Percentiles rank a stretch among this genome's conserved stretches.
These are phyloP conservation scores for Cercospora nicotianae DNA, from an alignment of 2,329 filamentous ascomycete genomes.

Conservation along the genomic window DNA sequence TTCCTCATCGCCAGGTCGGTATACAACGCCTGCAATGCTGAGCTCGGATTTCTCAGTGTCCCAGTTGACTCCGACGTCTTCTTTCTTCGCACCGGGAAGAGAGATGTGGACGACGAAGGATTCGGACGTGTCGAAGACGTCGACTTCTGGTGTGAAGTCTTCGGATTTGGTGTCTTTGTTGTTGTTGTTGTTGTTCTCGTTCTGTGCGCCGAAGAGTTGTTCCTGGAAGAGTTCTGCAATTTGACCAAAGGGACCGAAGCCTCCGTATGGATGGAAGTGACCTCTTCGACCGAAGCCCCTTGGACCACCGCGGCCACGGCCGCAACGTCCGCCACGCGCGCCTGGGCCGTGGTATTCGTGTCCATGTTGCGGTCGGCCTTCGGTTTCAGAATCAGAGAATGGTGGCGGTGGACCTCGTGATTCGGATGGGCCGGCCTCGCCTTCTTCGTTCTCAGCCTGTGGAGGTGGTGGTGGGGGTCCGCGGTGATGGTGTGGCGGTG, in stretches of 20 bases:
- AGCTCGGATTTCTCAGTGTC: conserved; percentile 67
- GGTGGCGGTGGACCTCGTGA: conserved; percentile 29
- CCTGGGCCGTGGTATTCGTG: conserved; percentile 30
- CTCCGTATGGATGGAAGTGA: conserved; percentile 27
- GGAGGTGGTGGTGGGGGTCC: conserved; percentile 25
- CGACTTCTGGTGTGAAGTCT: conserved; percentile 65
- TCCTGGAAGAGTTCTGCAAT: conserved; percentile 39
- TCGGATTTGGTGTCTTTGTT: conserved; percentile 24
- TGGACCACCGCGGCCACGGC: conserved; percentile 36
- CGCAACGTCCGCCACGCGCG: conserved; percentile 32
- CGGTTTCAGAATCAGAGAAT: conserved; percentile 22
- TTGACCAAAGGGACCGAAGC: conserved; percentile 29
- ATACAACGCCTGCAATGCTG: conserved; percentile 68
- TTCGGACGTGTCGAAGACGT: conserved; percentile 69
- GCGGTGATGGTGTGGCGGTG: conserved; percentile 28
- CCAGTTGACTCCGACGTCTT: conserved; percentile 76
- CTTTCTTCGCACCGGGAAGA: conserved; percentile 75
- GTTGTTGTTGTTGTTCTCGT: conserved; percentile 21
- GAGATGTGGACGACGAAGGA: conserved; percentile 70
- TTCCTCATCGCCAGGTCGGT: conserved; percentile 70
- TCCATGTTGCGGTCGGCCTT: conserved; percentile 18
- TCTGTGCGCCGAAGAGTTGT: conserved; percentile 41
- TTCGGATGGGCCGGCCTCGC: conserved; percentile 29
- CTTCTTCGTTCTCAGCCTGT: conserved; percentile 22
- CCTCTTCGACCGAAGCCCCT: conserved; percentile 29